Conservation (phyloP, 164 flowering plant species). For the Vitis cinerea region DNA sequence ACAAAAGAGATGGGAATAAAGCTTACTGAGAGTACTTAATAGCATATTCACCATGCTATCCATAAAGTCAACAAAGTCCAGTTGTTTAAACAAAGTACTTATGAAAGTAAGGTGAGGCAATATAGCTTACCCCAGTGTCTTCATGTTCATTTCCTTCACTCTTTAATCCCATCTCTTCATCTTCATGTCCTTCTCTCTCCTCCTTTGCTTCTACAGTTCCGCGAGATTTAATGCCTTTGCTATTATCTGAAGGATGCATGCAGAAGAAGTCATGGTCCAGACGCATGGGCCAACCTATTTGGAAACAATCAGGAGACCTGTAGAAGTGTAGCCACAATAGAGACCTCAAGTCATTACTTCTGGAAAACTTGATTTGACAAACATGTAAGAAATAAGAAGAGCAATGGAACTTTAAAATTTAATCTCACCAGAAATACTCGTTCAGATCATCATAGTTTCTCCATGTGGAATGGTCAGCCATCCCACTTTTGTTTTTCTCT, state of each 20-base stretch:
- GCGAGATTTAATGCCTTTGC: constrained; percentile 16
- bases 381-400: background rate
- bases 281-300: constrained; percentile 75
- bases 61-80: constrained; percentile 1
- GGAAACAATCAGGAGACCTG: constrained; percentile 64
- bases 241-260: constrained; percentile 20
- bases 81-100: background rate
- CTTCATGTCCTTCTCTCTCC: constrained; percentile 27
- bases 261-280: constrained; percentile 54
- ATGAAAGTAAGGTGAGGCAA: background rate
- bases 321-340: constrained; percentile 14
- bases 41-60: background rate
- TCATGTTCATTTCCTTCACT: constrained; percentile 30
- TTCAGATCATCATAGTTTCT: constrained; percentile 97
- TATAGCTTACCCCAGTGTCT: constrained; percentile 24
- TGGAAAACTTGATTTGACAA: constrained; percentile 6
- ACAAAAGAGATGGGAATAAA: too few relatives aligned
- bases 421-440: constrained; percentile 85
- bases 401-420: background rate
- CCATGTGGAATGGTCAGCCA: constrained; percentile 87
- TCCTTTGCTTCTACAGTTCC: constrained; percentile 13
- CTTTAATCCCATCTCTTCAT: constrained; percentile 33
- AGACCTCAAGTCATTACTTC: constrained; percentile 4
- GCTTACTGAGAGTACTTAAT: too few relatives aligned
- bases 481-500: constrained; percentile 64